Percentiles rank a stretch among this genome's conserved stretches.
phyloP scores from a whole-genome alignment of 2,329 filamentous ascomycete species.

The Zopfia rhizophila region DNA sequence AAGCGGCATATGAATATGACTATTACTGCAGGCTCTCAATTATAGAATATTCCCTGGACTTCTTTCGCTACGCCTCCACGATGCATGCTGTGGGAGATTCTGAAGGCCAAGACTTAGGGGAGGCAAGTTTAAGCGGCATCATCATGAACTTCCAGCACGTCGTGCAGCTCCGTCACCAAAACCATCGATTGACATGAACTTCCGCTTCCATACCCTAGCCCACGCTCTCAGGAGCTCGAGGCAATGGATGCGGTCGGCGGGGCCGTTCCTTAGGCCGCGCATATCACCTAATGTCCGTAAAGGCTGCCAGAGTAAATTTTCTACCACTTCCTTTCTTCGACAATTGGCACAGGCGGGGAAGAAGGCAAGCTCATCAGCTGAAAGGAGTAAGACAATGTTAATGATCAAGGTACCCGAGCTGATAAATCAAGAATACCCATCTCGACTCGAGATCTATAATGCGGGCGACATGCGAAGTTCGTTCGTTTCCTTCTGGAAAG shows the following conservation, averaged over 20 bases:
- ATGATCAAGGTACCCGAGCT: no score
- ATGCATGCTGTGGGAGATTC: no score
- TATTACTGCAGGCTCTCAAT: no score
- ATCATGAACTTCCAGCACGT: constrained; percentile 20
- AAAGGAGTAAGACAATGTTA: no score
- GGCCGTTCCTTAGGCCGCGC: constrained; percentile 9
- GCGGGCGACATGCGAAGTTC: constrained; percentile 48
- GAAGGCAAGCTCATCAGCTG: constrained; percentile 11
- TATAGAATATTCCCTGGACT: no score
- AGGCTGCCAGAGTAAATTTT: constrained; percentile 44
- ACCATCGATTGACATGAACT: constrained; percentile 37
- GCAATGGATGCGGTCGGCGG: constrained; percentile 9
- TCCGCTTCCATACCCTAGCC: constrained; percentile 32
- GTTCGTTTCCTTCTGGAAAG: constrained; percentile 50
- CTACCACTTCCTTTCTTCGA: constrained; percentile 35
- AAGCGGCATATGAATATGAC: no score
- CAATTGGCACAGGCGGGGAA: constrained; percentile 25
- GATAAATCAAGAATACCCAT: constrained; percentile 34
- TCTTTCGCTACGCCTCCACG: no score
- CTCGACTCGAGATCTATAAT: constrained; percentile 48
- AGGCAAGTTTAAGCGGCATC: constrained; percentile 35
- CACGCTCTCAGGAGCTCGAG: constrained; percentile 31
- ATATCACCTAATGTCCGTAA: constrained; percentile 35
- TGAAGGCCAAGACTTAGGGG: constrained; percentile 27
- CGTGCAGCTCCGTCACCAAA: constrained; percentile 2